Percentiles rank a stretch among this genome's conserved stretches.
phyloP scores from a whole-genome alignment of 2,329 filamentous ascomycete genomes.

The Cladosporium sp. region DNA sequence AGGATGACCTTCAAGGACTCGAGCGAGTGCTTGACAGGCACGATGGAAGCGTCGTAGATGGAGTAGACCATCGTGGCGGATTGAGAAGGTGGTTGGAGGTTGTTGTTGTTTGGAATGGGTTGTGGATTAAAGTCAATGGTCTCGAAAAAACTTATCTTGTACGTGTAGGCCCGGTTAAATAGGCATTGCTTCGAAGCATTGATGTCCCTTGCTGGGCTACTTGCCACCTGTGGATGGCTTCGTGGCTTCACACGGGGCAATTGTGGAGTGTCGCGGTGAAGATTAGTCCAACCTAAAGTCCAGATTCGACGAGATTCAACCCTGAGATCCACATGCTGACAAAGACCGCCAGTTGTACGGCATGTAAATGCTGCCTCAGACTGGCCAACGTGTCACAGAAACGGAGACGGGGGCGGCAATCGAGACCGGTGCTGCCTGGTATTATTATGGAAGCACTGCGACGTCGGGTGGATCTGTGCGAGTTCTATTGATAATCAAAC shows the following conservation, averaged over 20 bases:
- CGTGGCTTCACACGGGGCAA: neutral
- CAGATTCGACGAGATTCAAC: neutral
- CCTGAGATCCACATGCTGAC: slow-evolving; percentile 5
- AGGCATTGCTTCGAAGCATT: neutral
- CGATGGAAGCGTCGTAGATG: slow-evolving; percentile 9
- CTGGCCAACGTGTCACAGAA: too few species aligned
- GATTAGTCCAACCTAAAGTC: neutral
- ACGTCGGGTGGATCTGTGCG: too few species aligned
- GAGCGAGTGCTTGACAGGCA: slow-evolving; percentile 8
- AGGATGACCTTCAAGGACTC: slow-evolving; percentile 10
- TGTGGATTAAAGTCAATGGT: too few species aligned
- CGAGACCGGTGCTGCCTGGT: too few species aligned
- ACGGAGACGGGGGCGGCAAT: too few species aligned
- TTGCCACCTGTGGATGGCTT: neutral
- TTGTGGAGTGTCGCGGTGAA: neutral
- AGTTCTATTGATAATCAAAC: too few species aligned
- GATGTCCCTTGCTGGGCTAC: neutral
- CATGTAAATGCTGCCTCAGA: neutral
- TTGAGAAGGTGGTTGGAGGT: neutral
- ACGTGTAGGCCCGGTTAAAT: neutral
- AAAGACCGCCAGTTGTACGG: neutral
- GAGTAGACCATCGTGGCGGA: slow-evolving; percentile 1
- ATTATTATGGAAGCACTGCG: too few species aligned
- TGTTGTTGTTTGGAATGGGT: too few species aligned
- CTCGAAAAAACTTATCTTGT: neutral